Evolutionary conservation across 2,329 filamentous ascomycete genomes (phyloP).

Genomic region (Nectriaceae sp.): DNA sequence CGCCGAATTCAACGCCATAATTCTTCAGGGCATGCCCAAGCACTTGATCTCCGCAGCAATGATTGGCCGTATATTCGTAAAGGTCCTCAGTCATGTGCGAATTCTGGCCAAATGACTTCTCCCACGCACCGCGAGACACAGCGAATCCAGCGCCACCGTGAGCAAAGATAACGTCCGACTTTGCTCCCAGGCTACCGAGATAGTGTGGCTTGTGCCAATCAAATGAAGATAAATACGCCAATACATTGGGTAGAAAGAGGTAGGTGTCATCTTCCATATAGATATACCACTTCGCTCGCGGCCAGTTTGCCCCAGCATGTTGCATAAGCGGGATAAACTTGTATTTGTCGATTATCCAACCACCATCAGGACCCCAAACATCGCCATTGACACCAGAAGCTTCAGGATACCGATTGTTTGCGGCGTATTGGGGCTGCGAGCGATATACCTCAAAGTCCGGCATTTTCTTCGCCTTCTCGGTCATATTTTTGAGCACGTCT

Average conservation of each 20-base stretch:
- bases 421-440: conserved; percentile 23
- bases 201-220: conserved; percentile 23
- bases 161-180: conserved; percentile 24
- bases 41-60: conserved; percentile 29
- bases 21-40: conserved; percentile 20
- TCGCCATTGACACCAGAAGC: conserved; percentile 22
- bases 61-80: conserved; percentile 22
- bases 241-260: conserved; percentile 23
- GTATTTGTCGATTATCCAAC: conserved; percentile 31
- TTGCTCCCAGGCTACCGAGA: conserved; percentile 25
- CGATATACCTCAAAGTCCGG: conserved; percentile 27
- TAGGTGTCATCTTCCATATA: conserved; percentile 30
- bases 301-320: conserved; percentile 25
- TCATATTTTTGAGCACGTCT: conserved; percentile 26
- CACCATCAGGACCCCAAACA: conserved; percentile 24
- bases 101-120: conserved; percentile 21
- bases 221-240: conserved; percentile 19
- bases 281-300: conserved; percentile 27
- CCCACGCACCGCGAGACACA: conserved; percentile 25
- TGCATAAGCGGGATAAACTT: conserved; percentile 28
- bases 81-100: conserved; percentile 20
- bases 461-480: conserved; percentile 11
- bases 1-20: conserved; percentile 24
- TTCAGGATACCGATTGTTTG: conserved; percentile 25
- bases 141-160: conserved; percentile 28